phyloP scores from a whole-genome alignment of 257 asterid species.

The Solanum sejunctum region DNA sequence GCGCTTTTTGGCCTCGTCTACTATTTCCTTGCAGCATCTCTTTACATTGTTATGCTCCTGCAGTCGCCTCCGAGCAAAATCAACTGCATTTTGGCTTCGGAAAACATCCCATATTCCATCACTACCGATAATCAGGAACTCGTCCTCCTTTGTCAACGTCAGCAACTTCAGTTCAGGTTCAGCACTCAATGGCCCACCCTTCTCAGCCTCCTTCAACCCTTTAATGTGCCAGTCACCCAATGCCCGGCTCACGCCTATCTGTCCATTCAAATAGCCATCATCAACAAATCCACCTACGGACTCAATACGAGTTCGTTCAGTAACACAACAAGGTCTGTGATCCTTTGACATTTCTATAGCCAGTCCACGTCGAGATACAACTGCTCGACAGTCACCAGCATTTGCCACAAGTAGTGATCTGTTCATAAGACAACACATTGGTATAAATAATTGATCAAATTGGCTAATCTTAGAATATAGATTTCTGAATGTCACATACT shows the following conservation, averaged over 20 bases:
- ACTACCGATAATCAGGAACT: slow-evolving; percentile 75
- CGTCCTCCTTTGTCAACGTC: slow-evolving; percentile 71
- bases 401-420: slow-evolving; percentile 90
- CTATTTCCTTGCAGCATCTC: slow-evolving; percentile 66
- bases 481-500: neutral
- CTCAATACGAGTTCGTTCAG: slow-evolving; percentile 57
- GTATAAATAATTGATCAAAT: neutral
- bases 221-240: slow-evolving; percentile 89
- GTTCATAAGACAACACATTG: neutral
- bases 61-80: slow-evolving; percentile 60
- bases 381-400: slow-evolving; percentile 93
- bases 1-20: slow-evolving; percentile 73
- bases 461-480: neutral
- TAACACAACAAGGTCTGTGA: slow-evolving; percentile 57
- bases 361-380: slow-evolving; percentile 59
- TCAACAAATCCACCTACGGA: slow-evolving; percentile 71
- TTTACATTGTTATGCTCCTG: slow-evolving; percentile 73
- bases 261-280: slow-evolving; percentile 67
- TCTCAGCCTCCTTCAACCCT: slow-evolving; percentile 59
- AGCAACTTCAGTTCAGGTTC: slow-evolving; percentile 72
- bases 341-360: slow-evolving; percentile 85
- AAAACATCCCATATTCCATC: slow-evolving; percentile 90
- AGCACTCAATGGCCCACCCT: slow-evolving; percentile 71
- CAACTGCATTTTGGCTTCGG: slow-evolving; percentile 79
- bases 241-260: slow-evolving; percentile 73